These are phyloP conservation scores for Colletotrichum costaricense DNA, from an alignment of 2,329 filamentous ascomycete species.

Conservation along the genomic window DNA sequence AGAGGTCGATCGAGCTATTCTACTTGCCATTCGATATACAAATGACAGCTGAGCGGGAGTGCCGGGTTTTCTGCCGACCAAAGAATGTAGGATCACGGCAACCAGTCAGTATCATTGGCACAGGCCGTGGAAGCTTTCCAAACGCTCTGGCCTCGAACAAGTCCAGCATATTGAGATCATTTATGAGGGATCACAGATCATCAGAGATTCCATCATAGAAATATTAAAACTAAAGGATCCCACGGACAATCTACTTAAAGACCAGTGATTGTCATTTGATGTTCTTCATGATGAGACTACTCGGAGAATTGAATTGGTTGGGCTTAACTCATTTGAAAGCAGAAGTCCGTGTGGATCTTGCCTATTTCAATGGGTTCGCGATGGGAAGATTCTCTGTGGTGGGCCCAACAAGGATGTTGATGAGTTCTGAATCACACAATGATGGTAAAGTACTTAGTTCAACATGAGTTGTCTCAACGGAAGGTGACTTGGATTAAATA, in stretches of 20 bases:
- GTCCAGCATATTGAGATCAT: conserved; percentile 37
- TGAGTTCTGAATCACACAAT: conserved; percentile 43
- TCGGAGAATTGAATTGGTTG: conserved; percentile 47
- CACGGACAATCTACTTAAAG: conserved; percentile 44
- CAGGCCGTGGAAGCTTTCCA: conserved; percentile 44
- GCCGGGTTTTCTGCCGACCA: conserved; percentile 56
- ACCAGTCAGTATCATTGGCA: conserved; percentile 57
- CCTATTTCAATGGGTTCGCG: conserved; percentile 57
- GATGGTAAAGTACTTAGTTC: too few species aligned
- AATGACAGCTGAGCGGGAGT: conserved; percentile 53
- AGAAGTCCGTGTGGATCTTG: conserved; percentile 57
- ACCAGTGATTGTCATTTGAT: conserved; percentile 57
- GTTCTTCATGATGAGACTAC: conserved; percentile 48
- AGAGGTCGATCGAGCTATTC: conserved; percentile 45
- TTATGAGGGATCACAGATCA: conserved; percentile 32
- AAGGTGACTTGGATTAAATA: too few species aligned
- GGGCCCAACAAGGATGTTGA: conserved; percentile 37
- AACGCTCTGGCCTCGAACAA: conserved; percentile 23
- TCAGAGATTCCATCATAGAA: conserved; percentile 43
- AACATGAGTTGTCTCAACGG: too few species aligned
- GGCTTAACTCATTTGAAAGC: conserved; percentile 58
- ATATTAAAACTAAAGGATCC: conserved; percentile 39
- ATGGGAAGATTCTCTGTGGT: conserved; percentile 51
- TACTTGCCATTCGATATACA: conserved; percentile 53
- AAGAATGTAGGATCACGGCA: conserved; percentile 44